phyloP scores from a whole-genome alignment of 257 asterid genomes.

The Nicotiana tomentosiformis region DNA sequence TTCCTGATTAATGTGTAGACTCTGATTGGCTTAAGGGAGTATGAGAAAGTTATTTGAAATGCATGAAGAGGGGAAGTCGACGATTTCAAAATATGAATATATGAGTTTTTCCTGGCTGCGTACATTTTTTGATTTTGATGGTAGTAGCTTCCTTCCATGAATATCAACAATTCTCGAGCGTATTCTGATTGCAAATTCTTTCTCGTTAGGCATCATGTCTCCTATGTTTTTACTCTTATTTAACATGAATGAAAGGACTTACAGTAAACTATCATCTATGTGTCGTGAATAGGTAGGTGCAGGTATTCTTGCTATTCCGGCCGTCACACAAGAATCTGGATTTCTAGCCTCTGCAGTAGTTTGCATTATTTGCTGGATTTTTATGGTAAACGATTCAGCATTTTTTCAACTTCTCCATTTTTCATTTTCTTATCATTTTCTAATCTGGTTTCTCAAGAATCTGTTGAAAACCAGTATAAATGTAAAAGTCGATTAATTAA shows the following conservation, averaged over 20 bases:
- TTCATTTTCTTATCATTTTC: not conserved
- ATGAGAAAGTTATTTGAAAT: not conserved
- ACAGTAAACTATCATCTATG: not conserved
- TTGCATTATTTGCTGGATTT: conserved; percentile 81
- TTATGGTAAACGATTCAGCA: conserved; percentile 51
- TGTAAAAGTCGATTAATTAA: not conserved
- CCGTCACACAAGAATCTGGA: conserved; percentile 93
- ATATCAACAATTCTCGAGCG: not conserved
- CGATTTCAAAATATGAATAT: not conserved
- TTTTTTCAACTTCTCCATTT: not conserved
- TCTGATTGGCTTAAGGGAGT: not conserved
- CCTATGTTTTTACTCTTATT: not conserved
- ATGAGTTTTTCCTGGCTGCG: not conserved
- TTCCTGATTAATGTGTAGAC: conserved; percentile 6
- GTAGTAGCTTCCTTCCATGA: not conserved
- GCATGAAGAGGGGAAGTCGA: not conserved
- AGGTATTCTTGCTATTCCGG: conserved; percentile 93
- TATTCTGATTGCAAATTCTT: not conserved
- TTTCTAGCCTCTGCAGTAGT: conserved; percentile 69
- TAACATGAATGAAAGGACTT: not conserved
- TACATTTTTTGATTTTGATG: not conserved
- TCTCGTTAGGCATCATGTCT: not conserved
- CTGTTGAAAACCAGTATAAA: not conserved
- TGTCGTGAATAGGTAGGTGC: conserved; percentile 61
- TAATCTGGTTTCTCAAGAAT: not conserved